Conservation (phyloP, 345 rosid species). For the Pugionium dolabratum region DNA sequence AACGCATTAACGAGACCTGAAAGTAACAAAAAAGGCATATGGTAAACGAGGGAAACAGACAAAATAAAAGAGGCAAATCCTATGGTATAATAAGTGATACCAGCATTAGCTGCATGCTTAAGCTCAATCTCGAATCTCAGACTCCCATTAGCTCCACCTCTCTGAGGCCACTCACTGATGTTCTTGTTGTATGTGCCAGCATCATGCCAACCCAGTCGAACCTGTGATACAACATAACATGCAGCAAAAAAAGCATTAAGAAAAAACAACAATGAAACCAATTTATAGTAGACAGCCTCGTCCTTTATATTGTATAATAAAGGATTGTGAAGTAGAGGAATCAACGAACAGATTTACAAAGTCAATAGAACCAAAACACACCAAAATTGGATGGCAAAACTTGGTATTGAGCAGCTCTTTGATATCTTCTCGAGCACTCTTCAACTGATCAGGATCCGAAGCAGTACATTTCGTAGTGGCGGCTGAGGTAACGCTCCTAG, state of each 20-base stretch:
- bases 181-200: constrained; percentile 93
- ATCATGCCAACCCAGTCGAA: constrained; percentile 96
- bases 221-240: constrained; percentile 43
- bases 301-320: too few relatives aligned
- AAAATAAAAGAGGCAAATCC: background rate
- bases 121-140: constrained; percentile 88
- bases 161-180: constrained; percentile 81
- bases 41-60: constrained; percentile 10
- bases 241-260: background rate
- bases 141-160: constrained; percentile 97
- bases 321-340: background rate
- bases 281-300: background rate
- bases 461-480: constrained; percentile 54
- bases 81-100: constrained; percentile 41
- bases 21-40: constrained; percentile 11
- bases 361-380: constrained; percentile 22
- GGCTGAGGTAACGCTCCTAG: constrained; percentile 46
- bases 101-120: constrained; percentile 95
- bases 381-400: constrained; percentile 89
- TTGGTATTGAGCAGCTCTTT: constrained; percentile 69
- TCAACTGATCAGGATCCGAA: constrained; percentile 79
- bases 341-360: background rate
- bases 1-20: constrained; percentile 88
- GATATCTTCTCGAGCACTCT: constrained; percentile 84
- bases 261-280: background rate